A percentile compares a stretch with the other conserved stretches of the same genome.
Evolutionary conservation across 768 basidiomycete genomes (phyloP).

Genomic region (Termitomyces sp.): DNA sequence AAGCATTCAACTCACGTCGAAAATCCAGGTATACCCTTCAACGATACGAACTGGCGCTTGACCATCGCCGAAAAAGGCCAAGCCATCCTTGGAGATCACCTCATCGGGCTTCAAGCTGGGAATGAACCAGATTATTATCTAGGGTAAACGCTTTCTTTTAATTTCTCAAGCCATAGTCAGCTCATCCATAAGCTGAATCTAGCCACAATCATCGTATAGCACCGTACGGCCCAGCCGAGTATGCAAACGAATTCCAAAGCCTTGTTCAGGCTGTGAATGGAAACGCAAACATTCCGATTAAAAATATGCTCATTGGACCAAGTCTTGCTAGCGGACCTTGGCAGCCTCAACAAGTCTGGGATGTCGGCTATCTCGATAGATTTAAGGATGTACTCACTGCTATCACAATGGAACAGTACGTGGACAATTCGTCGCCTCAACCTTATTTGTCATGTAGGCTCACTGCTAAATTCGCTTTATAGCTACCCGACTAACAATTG

Average conservation of each 20-base stretch:
- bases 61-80: constrained; percentile 55
- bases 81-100: constrained; percentile 54
- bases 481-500: constrained; percentile 62
- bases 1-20: neutral
- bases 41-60: constrained; percentile 53
- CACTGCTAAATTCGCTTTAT: neutral
- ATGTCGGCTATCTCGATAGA: constrained; percentile 42
- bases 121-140: constrained; percentile 80
- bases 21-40: constrained; percentile 53
- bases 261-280: constrained; percentile 34
- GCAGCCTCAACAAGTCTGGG: constrained; percentile 42
- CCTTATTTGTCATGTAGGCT: neutral
- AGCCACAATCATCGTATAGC: constrained; percentile 19
- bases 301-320: constrained; percentile 54
- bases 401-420: constrained; percentile 54
- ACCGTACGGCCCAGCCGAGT: constrained; percentile 33
- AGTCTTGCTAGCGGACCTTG: constrained; percentile 54
- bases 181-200: neutral
- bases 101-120: constrained; percentile 67
- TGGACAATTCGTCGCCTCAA: neutral
- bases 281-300: constrained; percentile 29
- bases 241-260: constrained; percentile 42
- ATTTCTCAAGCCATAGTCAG: neutral
- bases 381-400: constrained; percentile 37
- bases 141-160: constrained; percentile 15